A percentile compares a stretch with the other conserved stretches of the same genome.
These are phyloP conservation scores for Ramalina peruviana DNA, from an alignment of 495 filamentous ascomycete species.

Conservation along the genomic window DNA sequence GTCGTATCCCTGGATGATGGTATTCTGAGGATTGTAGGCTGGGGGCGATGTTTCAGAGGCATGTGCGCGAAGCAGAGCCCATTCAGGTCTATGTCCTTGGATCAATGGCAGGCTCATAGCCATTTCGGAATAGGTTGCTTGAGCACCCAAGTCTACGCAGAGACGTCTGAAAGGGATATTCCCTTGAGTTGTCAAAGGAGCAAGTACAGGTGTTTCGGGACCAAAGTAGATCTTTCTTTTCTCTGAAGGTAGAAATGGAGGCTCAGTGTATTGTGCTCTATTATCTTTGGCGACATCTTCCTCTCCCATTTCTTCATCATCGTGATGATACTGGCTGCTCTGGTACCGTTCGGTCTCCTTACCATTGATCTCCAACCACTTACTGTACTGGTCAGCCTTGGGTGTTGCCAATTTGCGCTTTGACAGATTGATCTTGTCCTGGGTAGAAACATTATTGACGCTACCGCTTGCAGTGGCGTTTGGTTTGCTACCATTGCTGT, in stretches of 20 bases:
- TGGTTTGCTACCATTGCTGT: conserved; percentile 9
- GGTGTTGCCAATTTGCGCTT: conserved; percentile 50
- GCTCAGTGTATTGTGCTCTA: conserved; percentile 64
- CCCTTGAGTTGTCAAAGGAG: conserved; percentile 87
- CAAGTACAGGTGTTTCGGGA: conserved; percentile 78
- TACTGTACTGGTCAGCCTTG: conserved; percentile 59
- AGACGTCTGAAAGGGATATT: conserved; percentile 91
- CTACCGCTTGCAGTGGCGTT: conserved; percentile 44
- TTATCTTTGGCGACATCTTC: conserved; percentile 36
- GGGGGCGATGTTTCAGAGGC: conserved; percentile 63
- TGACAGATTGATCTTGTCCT: conserved; percentile 53
- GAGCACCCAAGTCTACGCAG: conserved; percentile 79
- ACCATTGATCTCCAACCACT: conserved; percentile 54
- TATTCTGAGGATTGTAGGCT: conserved; percentile 25
- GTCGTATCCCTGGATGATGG: conserved; percentile 46
- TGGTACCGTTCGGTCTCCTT: conserved; percentile 38
- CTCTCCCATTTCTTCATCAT: conserved; percentile 16
- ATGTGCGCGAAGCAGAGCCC: conserved; percentile 87
- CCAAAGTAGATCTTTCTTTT: conserved; percentile 89
- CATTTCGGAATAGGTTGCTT: conserved; percentile 97
- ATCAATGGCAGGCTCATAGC: conserved; percentile 81
- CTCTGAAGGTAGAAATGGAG: conserved; percentile 78
- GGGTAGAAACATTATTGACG: conserved; percentile 54
- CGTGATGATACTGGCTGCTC: conserved; percentile 20
- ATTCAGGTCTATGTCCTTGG: conserved; percentile 84